phyloP scores from a whole-genome alignment of 23 red algal species.

The Gracilaria domingensis region DNA sequence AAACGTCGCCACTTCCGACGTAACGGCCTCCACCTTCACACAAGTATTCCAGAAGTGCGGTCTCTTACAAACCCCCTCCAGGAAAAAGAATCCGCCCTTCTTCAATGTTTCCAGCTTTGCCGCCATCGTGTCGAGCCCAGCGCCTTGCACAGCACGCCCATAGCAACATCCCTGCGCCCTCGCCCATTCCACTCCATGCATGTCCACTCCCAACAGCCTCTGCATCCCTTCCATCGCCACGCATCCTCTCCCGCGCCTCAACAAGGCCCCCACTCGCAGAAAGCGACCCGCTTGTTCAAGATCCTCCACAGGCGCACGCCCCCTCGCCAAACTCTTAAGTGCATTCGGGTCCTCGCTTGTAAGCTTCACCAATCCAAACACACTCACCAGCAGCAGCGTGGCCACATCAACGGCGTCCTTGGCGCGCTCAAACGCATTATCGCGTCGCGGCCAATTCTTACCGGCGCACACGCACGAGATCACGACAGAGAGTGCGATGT shows the following conservation, averaged over 20 bases:
- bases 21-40: background rate
- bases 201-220: background rate
- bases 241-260: background rate
- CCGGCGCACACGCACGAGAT: background rate
- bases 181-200: background rate
- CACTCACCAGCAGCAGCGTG: conserved; percentile 28
- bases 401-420: conserved; percentile 6
- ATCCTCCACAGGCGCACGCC: background rate
- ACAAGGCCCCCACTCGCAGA: background rate
- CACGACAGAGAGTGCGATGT: background rate
- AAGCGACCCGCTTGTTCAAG: background rate
- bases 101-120: background rate
- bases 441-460: conserved; percentile 20
- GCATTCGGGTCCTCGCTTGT: conserved; percentile 60
- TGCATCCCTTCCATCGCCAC: background rate
- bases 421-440: conserved; percentile 38
- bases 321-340: conserved; percentile 1
- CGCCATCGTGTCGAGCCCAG: background rate
- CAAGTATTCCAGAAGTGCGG: background rate
- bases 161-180: conserved; percentile 2
- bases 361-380: conserved; percentile 57
- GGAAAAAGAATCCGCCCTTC: background rate
- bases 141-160: background rate
- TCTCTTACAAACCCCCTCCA: conserved; percentile 2
- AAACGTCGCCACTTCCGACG: background rate